Conservation (phyloP, 2,329 filamentous ascomycete genomes). For the Phialophora expanda region DNA sequence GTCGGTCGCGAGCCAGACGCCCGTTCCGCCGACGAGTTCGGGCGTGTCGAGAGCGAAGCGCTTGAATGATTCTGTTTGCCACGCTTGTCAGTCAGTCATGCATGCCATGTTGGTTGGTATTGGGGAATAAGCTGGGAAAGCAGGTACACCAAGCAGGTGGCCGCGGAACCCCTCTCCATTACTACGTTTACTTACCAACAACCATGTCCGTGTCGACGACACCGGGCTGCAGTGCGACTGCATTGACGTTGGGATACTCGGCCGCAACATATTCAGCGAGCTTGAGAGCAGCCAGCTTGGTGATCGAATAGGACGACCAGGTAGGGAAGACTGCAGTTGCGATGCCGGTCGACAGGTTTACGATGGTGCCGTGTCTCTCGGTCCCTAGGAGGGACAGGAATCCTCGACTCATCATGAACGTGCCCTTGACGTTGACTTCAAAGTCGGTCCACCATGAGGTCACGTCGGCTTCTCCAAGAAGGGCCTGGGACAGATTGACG, state of each 20-base stretch:
- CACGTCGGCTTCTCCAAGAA: slow-evolving; percentile 26
- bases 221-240: slow-evolving; percentile 45
- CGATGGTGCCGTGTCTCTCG: slow-evolving; percentile 38
- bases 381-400: slow-evolving; percentile 41
- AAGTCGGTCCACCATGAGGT: slow-evolving; percentile 34
- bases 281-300: slow-evolving; percentile 45
- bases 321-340: slow-evolving; percentile 35
- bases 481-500: slow-evolving; percentile 15
- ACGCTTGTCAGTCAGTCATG: neutral
- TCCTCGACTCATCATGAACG: slow-evolving; percentile 26
- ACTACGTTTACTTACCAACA: neutral
- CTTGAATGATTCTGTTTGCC: slow-evolving; percentile 19
- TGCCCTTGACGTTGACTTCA: slow-evolving; percentile 37
- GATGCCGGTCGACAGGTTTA: slow-evolving; percentile 41
- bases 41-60: slow-evolving; percentile 26
- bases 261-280: slow-evolving; percentile 43
- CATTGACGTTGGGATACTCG: slow-evolving; percentile 46
- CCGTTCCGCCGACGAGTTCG: slow-evolving; percentile 21
- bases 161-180: too few species aligned
- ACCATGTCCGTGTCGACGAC: slow-evolving; percentile 46
- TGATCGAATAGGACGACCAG: slow-evolving; percentile 43
- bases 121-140: too few species aligned
- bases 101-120: too few species aligned
- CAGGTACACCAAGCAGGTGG: neutral
- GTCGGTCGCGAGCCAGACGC: slow-evolving; percentile 24